Conservation (phyloP, 176 grass and related monocot species). For the Musa acuminata region DNA sequence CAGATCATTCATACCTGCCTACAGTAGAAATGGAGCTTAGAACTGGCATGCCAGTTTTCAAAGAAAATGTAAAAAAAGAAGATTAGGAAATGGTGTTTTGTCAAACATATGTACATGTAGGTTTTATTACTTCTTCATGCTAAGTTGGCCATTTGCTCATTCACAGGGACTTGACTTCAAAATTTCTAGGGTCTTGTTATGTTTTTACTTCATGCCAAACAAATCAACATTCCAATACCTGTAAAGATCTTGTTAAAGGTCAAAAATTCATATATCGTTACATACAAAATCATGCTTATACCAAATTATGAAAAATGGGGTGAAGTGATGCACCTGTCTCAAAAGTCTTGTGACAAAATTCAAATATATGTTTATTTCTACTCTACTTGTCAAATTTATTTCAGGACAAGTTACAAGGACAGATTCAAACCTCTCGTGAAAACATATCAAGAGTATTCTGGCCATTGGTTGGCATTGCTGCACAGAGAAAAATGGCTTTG, state of each 20-base stretch:
- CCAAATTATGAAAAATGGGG: not conserved
- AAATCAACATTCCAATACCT: no score
- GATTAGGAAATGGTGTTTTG: not conserved
- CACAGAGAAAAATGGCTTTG: conserved; percentile 82
- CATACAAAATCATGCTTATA: no score
- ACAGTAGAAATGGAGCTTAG: conserved; percentile 2
- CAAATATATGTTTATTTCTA: not conserved
- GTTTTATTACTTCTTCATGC: no score
- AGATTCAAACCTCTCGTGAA: conserved; percentile 55
- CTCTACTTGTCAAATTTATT: not conserved
- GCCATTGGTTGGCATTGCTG: conserved; percentile 68
- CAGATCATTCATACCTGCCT: conserved; percentile 54
- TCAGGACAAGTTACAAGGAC: not conserved
- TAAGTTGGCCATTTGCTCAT: no score
- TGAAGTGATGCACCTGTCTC: not conserved
- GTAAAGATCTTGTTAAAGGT: no score
- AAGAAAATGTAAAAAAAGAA: not conserved
- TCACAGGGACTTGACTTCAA: no score
- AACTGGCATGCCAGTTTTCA: conserved; percentile 11
- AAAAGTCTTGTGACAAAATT: not conserved
- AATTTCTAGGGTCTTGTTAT: no score
- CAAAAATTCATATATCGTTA: no score
- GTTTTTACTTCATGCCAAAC: no score
- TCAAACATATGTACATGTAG: no score
- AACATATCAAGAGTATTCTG: conserved; percentile 69